phyloP scores from a whole-genome alignment of 1,284 basidiomycete species.

The Puccinia polysora region DNA sequence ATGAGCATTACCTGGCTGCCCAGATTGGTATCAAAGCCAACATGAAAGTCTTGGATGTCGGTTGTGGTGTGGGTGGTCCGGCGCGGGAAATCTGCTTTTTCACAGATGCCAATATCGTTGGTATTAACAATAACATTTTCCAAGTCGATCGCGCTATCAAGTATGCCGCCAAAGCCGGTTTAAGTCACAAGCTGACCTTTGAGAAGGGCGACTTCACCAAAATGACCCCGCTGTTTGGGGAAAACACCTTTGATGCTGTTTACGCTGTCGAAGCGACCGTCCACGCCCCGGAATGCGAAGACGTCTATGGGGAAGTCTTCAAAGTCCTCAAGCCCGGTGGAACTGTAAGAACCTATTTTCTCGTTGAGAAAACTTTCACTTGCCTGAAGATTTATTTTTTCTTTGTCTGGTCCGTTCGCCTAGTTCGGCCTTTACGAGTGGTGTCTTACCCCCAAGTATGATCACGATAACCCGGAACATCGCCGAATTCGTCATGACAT shows the following conservation, averaged over 20 bases:
- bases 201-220: conserved; percentile 96
- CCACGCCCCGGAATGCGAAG: conserved; percentile 91
- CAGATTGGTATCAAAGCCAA: conserved; percentile 76
- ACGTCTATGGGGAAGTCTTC: conserved; percentile 88
- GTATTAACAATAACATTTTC: conserved; percentile 96
- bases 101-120: conserved; percentile 77
- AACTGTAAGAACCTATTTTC: conserved; percentile 60
- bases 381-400: not conserved
- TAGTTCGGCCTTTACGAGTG: conserved; percentile 97
- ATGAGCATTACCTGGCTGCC: conserved; percentile 93
- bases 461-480: conserved; percentile 78
- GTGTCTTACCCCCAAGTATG: conserved; percentile 96
- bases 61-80: conserved; percentile 95
- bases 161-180: conserved; percentile 74
- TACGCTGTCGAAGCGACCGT: conserved; percentile 98
- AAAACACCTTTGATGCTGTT: conserved; percentile 91
- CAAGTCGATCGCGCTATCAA: conserved; percentile 78
- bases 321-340: conserved; percentile 97
- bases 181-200: conserved; percentile 73
- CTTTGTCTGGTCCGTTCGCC: not conserved
- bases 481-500: conserved; percentile 78
- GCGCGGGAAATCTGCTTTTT: conserved; percentile 92
- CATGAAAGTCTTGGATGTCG: conserved; percentile 95
- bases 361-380: not conserved
- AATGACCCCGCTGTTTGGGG: conserved; percentile 82